Base-by-base conservation (phyloP, 2,329 filamentous ascomycete species). In the Stagonosporopsis chrysanthemi region DNA sequence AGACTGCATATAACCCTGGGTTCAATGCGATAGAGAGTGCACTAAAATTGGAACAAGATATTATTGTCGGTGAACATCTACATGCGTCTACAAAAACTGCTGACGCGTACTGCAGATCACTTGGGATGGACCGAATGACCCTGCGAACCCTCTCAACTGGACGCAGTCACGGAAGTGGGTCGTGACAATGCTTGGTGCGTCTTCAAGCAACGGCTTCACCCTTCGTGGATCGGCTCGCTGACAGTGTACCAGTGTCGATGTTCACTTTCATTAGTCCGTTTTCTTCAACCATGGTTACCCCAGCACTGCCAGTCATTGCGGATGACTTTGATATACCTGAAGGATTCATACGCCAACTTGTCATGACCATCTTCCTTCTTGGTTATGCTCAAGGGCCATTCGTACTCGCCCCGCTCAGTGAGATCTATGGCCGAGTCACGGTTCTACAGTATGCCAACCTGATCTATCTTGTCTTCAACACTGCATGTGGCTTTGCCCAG, bases 141-240 rank as follows among this genome's bases (percentile, higher is more conserved):
- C 78, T 14, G 67, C 61, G 31, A 81, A 82, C 53, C 80, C 80
- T 2, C 78, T 80, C 56, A 82, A 82, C 57, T 82, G 80, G 80
- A 66, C 71, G 2, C 71, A 71, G 45, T 72, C 72, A 46, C 69
- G 73, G 45, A 81, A 81, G 63, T 82, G 80, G 80, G 63, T 75
- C 17, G 78, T 77, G 0, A 81, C 79, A 4, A 70, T 80, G 50
- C 74, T 80, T 22, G 79, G 49, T 52, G 11, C 14, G 49, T 36
- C 11, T 43, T 6, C 26, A 6, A 29, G 36, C 6, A 12, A 28
- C 5, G 15, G 6, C 8, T n/a, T 17, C 7, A 4, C 14, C 14
- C 15, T 23, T 9, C 12, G 17, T 26, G 31, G 7, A 33, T 33
- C 28, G 11, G n/a, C 19, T n/a, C 8, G 23, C 39, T 51, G 15